phyloP scores from a whole-genome alignment of 2,329 filamentous ascomycete species.

The Cladorrhinum sp. region DNA sequence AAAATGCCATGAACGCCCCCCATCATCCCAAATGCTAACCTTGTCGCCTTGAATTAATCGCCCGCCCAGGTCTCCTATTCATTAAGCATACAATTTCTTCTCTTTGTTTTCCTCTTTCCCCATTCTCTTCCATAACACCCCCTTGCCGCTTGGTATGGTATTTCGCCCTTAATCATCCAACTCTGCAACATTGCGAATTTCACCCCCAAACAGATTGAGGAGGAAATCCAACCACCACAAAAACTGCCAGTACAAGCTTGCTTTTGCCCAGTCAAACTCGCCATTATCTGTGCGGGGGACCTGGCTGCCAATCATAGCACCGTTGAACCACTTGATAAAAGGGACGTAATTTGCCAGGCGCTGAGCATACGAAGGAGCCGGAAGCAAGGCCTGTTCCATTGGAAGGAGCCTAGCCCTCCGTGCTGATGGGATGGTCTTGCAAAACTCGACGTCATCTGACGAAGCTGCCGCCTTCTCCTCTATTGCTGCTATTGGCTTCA shows the following conservation, averaged over 20 bases:
- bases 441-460: conserved; percentile 44
- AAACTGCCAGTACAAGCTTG: conserved; percentile 65
- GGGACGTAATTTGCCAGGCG: conserved; percentile 64
- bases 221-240: conserved; percentile 61
- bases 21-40: not conserved
- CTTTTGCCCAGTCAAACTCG: conserved; percentile 71
- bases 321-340: conserved; percentile 69
- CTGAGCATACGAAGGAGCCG: conserved; percentile 63
- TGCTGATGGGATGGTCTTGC: conserved; percentile 64
- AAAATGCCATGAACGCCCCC: not conserved
- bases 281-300: conserved; percentile 71
- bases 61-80: not conserved
- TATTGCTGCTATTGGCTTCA: conserved; percentile 6
- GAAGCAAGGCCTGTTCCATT: conserved; percentile 67
- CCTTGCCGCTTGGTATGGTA: too few relatives aligned
- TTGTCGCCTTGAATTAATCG: not conserved
- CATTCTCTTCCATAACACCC: not conserved
- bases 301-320: conserved; percentile 69
- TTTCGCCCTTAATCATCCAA: conserved; percentile 44
- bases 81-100: not conserved
- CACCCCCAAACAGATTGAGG: conserved; percentile 57
- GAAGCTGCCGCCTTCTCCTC: conserved; percentile 19
- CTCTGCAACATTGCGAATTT: conserved; percentile 51
- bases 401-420: conserved; percentile 63
- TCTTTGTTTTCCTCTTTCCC: not conserved